Percentiles rank a stretch among this genome's conserved stretches.
Evolutionary conservation across 1,284 basidiomycete genomes (phyloP).

Genomic region (Malassezia sp.): DNA sequence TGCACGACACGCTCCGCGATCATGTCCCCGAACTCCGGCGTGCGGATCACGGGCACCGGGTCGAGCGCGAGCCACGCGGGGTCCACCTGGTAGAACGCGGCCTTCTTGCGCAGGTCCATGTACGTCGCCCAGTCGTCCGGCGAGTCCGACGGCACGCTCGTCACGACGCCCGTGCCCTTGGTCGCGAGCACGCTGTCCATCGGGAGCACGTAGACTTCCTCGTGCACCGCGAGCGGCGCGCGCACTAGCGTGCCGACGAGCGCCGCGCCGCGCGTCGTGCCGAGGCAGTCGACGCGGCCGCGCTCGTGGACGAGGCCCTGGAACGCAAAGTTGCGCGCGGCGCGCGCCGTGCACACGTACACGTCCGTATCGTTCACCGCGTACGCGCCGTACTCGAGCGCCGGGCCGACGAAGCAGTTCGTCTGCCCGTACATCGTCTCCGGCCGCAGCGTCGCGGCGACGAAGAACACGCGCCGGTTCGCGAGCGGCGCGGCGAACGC

Average conservation of each 20-base stretch:
- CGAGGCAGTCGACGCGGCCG: constrained; percentile 34
- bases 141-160: constrained; percentile 94
- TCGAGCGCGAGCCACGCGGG: constrained; percentile 76
- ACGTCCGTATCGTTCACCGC: constrained; percentile 58
- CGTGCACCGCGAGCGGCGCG: constrained; percentile 70
- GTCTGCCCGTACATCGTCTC: constrained; percentile 99
- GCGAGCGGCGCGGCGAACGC: constrained; percentile 54
- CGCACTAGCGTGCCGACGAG: constrained; percentile 82
- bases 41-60: constrained; percentile 75
- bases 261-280: constrained; percentile 54
- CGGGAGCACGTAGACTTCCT: constrained; percentile 85
- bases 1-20: constrained; percentile 77
- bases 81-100: constrained; percentile 91
- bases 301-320: constrained; percentile 59
- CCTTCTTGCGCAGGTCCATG: constrained; percentile 87
- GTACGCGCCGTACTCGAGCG: constrained; percentile 84
- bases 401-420: constrained; percentile 88
- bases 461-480: constrained; percentile 74
- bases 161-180: constrained; percentile 97
- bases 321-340: constrained; percentile 95
- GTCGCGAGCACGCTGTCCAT: constrained; percentile 95
- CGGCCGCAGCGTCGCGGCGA: constrained; percentile 87
- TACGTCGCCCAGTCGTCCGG: constrained; percentile 90
- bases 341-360: constrained; percentile 76
- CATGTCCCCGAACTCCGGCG: constrained; percentile 81